A percentile compares a stretch with the other conserved stretches of the same genome.
Conservation (phyloP, 495 filamentous ascomycete genomes). For the Daldinia vernicosa region DNA sequence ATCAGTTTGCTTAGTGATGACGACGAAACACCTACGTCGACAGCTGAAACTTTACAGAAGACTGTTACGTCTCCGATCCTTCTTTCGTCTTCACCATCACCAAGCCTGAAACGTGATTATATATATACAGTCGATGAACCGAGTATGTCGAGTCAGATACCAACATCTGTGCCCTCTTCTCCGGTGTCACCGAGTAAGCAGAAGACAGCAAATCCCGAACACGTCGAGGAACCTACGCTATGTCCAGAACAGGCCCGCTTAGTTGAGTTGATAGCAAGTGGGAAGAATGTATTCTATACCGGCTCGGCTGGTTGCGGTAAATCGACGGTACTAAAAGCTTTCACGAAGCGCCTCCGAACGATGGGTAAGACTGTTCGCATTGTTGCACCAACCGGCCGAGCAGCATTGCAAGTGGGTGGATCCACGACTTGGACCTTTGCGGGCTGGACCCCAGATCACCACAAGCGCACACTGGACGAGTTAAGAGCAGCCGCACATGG, state of each 20-base stretch:
- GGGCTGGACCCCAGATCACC: slow-evolving; percentile 58
- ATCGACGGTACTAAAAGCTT: slow-evolving; percentile 63
- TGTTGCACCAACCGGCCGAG: slow-evolving; percentile 65
- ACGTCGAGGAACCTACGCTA: slow-evolving; percentile 23
- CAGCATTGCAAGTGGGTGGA: slow-evolving; percentile 63
- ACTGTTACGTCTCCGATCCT: neutral
- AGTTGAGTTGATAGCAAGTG: slow-evolving; percentile 32
- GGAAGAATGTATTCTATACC: slow-evolving; percentile 68
- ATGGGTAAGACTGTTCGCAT: slow-evolving; percentile 55
- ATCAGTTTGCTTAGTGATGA: slow-evolving; percentile 32
- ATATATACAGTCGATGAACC: neutral
- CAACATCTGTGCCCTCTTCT: slow-evolving; percentile 17
- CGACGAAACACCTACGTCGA: slow-evolving; percentile 6
- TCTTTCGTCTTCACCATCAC: neutral
- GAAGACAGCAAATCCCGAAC: neutral
- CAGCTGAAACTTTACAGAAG: neutral
- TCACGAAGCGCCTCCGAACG: slow-evolving; percentile 49
- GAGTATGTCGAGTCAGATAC: neutral
- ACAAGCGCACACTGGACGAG: slow-evolving; percentile 34
- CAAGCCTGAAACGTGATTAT: neutral
- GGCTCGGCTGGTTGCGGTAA: slow-evolving; percentile 70
- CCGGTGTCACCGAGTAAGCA: neutral
- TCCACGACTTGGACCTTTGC: slow-evolving; percentile 63
- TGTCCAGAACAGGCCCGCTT: slow-evolving; percentile 34
- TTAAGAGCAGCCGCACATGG: slow-evolving; percentile 23